These are phyloP conservation scores for Medicago ruthenica DNA, from an alignment of 306 rosid genomes.

Conservation along the genomic window DNA sequence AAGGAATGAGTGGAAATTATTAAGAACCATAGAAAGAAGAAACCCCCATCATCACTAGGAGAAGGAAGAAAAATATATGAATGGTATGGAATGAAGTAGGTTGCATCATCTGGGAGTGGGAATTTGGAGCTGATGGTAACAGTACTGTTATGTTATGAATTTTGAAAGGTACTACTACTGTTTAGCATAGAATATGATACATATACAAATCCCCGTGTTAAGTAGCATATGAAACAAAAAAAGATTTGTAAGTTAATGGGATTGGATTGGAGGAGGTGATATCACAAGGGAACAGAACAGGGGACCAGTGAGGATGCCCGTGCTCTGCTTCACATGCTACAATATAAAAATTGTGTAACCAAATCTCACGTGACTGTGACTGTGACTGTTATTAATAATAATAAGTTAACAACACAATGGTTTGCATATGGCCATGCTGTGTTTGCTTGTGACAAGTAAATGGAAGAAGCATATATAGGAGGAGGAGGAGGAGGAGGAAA, in stretches of 20 bases:
- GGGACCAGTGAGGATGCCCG: no score
- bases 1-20: background rate
- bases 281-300: no score
- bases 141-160: background rate
- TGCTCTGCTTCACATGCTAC: no score
- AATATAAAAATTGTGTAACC: no score
- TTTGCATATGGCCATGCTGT: background rate
- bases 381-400: background rate
- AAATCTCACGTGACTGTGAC: background rate
- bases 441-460: background rate
- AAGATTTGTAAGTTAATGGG: no score
- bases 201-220: no score
- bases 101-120: background rate
- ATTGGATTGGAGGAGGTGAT: no score
- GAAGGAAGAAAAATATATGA: background rate
- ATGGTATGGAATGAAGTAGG: background rate
- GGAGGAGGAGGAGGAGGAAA: no score
- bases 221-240: no score
- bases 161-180: background rate
- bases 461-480: no score
- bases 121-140: no score
- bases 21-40: slow-evolving; percentile 51
- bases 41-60: background rate
- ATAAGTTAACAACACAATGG: background rate
- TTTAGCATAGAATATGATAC: no score